Percentiles rank a stretch among this genome's conserved stretches.
Conservation (phyloP, 192 early-diverging fungal genomes). For the Coemansia sp. region DNA sequence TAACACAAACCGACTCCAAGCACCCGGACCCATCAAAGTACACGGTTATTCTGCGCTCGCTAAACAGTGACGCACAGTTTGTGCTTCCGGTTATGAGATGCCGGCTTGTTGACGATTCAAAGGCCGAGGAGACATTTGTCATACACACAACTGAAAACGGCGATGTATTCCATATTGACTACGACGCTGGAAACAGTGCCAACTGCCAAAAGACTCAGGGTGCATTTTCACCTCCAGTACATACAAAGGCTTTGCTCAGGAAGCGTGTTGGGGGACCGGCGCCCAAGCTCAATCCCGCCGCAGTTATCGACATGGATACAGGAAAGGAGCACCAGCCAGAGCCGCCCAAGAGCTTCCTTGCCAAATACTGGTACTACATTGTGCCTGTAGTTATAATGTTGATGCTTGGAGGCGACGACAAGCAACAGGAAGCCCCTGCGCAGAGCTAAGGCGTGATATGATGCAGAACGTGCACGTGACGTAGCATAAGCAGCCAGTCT, state of each 20-base stretch:
- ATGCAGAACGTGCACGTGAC: slow-evolving; percentile 4
- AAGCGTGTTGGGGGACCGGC: slow-evolving; percentile 20
- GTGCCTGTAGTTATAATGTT: slow-evolving; percentile 54
- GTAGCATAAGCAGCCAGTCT: slow-evolving; percentile 2
- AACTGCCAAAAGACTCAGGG: slow-evolving; percentile 16
- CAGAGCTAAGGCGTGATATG: slow-evolving; percentile 10
- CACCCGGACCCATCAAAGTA: slow-evolving; percentile 11
- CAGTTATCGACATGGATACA: slow-evolving; percentile 28
- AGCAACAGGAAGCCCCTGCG: slow-evolving; percentile 43
- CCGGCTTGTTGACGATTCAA: slow-evolving; percentile 16
- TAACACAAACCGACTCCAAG: background rate
- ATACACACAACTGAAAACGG: slow-evolving; percentile 22
- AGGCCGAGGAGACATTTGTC: slow-evolving; percentile 43
- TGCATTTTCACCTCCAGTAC: background rate
- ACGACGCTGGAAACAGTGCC: slow-evolving; percentile 27
- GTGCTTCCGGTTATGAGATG: slow-evolving; percentile 24
- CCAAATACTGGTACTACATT: slow-evolving; percentile 62
- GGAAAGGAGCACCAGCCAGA: slow-evolving; percentile 51
- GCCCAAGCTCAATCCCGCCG: slow-evolving; percentile 33
- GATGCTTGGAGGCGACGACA: slow-evolving; percentile 44
- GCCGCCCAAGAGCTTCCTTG: slow-evolving; percentile 55
- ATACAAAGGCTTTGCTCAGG: slow-evolving; percentile 24
- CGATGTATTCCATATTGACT: slow-evolving; percentile 37
- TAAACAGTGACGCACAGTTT: slow-evolving; percentile 15
- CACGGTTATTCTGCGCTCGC: slow-evolving; percentile 25